These are phyloP conservation scores for Stereocaulon alpinum DNA, from an alignment of 495 filamentous ascomycete species.

Conservation along the genomic window DNA sequence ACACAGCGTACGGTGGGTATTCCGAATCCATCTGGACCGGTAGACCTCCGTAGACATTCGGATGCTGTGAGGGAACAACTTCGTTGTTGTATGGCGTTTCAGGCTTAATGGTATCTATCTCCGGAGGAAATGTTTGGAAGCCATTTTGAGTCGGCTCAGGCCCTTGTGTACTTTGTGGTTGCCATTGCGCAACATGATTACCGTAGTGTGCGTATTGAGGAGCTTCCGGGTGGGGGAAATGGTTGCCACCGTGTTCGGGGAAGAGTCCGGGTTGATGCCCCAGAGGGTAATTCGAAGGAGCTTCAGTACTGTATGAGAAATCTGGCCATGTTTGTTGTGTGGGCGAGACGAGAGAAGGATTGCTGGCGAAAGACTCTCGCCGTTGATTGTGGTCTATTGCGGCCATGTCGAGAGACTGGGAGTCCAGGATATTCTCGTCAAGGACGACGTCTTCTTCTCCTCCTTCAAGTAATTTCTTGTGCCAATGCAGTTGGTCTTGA, in stretches of 20 bases:
- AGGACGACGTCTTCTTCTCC: slow-evolving; percentile 50
- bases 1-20: slow-evolving; percentile 30
- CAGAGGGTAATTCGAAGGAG: slow-evolving; percentile 23
- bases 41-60: slow-evolving; percentile 17
- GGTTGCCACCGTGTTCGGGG: slow-evolving; percentile 26
- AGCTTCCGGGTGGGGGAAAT: slow-evolving; percentile 14
- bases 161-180: slow-evolving; percentile 36
- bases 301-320: slow-evolving; percentile 41
- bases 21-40: slow-evolving; percentile 32
- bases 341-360: slow-evolving; percentile 59
- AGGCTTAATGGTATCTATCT: slow-evolving; percentile 40
- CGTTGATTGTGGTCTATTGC: slow-evolving; percentile 51
- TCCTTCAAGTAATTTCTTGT: slow-evolving; percentile 9
- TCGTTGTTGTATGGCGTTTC: slow-evolving; percentile 42
- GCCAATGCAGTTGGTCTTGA: slow-evolving; percentile 8
- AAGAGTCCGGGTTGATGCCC: slow-evolving; percentile 25
- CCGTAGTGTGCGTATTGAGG: slow-evolving; percentile 14
- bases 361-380: slow-evolving; percentile 61
- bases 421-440: slow-evolving; percentile 76
- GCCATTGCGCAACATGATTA: slow-evolving; percentile 17
- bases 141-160: slow-evolving; percentile 49
- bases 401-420: slow-evolving; percentile 59
- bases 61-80: slow-evolving; percentile 35
- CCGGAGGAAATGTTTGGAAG: slow-evolving; percentile 55
- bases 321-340: slow-evolving; percentile 68